These are phyloP conservation scores for Schizophyllum commune DNA, from an alignment of 1,284 basidiomycete species.

Conservation along the genomic window DNA sequence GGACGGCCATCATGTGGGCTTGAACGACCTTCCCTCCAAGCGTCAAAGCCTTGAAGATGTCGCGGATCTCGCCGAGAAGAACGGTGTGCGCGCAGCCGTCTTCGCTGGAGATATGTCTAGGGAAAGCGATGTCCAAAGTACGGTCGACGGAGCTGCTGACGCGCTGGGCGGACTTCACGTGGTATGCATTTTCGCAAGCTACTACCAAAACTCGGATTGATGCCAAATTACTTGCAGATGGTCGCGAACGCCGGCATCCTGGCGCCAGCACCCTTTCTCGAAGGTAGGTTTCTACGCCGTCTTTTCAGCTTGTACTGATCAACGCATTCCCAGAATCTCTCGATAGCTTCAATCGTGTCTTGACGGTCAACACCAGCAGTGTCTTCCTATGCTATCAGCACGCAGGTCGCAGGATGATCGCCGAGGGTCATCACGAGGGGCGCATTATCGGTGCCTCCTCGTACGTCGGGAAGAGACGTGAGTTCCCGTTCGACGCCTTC, in stretches of 20 bases:
- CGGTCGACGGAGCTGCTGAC: slow-evolving; percentile 10
- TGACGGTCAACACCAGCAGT: slow-evolving; percentile 7
- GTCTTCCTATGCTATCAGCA: slow-evolving; percentile 9
- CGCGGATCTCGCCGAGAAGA: neutral
- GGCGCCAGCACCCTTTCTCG: neutral
- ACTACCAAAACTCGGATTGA: no score
- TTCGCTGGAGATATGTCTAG: slow-evolving; percentile 11
- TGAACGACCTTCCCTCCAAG: slow-evolving; percentile 1
- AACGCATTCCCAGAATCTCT: neutral
- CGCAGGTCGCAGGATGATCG: slow-evolving; percentile 10
- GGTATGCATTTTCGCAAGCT: slow-evolving; percentile 2
- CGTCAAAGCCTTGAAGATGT: neutral
- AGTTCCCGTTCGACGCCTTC: neutral
- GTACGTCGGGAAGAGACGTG: slow-evolving; percentile 8
- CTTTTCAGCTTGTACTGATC: neutral
- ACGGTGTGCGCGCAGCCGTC: neutral
- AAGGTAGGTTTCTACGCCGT: slow-evolving; percentile 3
- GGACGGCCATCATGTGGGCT: neutral
- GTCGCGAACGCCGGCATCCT: slow-evolving; percentile 13
- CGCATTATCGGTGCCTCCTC: slow-evolving; percentile 11
- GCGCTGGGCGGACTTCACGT: slow-evolving; percentile 12
- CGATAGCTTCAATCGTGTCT: slow-evolving; percentile 1
- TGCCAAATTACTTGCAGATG: no score
- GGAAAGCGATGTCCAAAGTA: slow-evolving; percentile 11
- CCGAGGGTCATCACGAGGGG: slow-evolving; percentile 10